Base-by-base conservation (phyloP, 2,329 filamentous ascomycete genomes). In the Neonectria neomacrospora region DNA sequence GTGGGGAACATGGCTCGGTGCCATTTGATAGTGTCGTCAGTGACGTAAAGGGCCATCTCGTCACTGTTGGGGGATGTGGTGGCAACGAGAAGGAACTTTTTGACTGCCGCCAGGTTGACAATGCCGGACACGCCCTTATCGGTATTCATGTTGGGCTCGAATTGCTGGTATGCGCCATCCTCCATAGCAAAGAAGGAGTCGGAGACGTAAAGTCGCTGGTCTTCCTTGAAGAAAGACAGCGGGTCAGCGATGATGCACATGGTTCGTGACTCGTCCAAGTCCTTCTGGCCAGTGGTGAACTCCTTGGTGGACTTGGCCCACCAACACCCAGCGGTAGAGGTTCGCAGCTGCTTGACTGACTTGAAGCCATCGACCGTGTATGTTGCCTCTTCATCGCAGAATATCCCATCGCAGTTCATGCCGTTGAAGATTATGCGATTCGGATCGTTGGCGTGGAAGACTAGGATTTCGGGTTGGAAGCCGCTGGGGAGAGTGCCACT, bases 31-130 rank as follows among this genome's bases (percentile, higher is more conserved):
- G 92, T 90, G 76, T 99, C 93, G 70, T 92, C 88, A 10, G 93
- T 94, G 59, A 98, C 90, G 77, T 92, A 99, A 58, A 99, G 86
- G 4, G 93, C 93, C 85, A 97, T 91, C 79, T 99, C 96, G 70
- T 92, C 90, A 11, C 94, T 97, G 53, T 90, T 89, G 37, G 88
- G 84, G 18, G 94, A 91, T 65, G 90, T 89, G 3, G 92, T 91
- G 37, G 95, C 96, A 16, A 91, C 92, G 42, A 99, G 86, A 32
- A 99, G 81, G 75, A 91, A 97, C 71, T 91, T 92, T 78, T 97
- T 97, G 64, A 97, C 92, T 10, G 90, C 82, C 4, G 93, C 94
- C 67, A 97, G 82, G 76, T 91, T 95, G 67, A 93, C 87, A 68
- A 97, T 86, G 58, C 96, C 95, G 68, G 89, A 86, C 5, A 97